phyloP scores from a whole-genome alignment of 1,284 basidiomycete genomes.

The Cutaneotrichosporon spelunceum region DNA sequence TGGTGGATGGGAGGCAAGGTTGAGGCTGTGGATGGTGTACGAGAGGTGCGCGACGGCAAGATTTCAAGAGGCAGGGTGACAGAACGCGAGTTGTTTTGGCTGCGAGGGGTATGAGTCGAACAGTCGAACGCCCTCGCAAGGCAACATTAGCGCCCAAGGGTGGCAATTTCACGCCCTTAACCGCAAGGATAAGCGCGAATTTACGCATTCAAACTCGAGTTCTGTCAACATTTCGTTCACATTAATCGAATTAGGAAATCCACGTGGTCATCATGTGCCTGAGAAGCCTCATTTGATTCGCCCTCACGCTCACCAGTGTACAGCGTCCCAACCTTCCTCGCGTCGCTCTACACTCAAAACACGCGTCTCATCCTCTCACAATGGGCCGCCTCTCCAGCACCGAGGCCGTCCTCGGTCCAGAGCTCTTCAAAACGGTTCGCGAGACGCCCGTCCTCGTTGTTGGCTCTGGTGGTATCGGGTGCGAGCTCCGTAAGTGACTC shows the following conservation, averaged over 20 bases:
- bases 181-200: no score
- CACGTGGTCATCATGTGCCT: background rate
- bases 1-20: background rate
- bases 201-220: no score
- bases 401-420: constrained; percentile 66
- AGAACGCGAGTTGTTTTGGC: background rate
- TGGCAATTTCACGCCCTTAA: no score
- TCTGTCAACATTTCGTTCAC: background rate
- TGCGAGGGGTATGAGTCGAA: constrained; percentile 3
- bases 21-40: no score
- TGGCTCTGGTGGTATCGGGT: constrained; percentile 95
- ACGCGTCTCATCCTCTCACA: background rate
- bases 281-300: background rate
- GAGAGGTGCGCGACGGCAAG: background rate
- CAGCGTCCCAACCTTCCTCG: background rate
- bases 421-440: constrained; percentile 57
- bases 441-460: constrained; percentile 79
- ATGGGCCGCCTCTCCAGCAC: constrained; percentile 43
- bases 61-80: background rate
- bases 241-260: background rate
- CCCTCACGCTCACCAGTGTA: background rate
- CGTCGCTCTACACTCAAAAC: background rate
- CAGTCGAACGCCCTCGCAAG: background rate
- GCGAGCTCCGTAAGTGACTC: constrained; percentile 74
- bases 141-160: no score